Conservation (phyloP, 2,329 filamentous ascomycete species). For the Penicillium expansum region DNA sequence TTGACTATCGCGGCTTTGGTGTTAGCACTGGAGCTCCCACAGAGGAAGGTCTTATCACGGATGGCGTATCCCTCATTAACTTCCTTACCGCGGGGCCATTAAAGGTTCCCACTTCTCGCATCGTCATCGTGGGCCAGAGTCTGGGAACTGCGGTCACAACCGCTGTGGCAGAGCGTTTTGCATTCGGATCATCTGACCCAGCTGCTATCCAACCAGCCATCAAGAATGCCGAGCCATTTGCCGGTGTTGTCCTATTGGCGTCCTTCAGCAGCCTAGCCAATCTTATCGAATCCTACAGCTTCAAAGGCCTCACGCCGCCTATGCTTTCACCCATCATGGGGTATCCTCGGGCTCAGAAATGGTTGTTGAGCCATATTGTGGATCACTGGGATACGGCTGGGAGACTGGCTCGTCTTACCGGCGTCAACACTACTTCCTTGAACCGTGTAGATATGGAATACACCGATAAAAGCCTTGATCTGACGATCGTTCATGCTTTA, state of each 20-base stretch:
- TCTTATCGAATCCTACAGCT: constrained; percentile 73
- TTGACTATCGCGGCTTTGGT: constrained; percentile 90
- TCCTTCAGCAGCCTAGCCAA: constrained; percentile 72
- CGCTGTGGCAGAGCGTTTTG: constrained; percentile 70
- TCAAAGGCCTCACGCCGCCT: constrained; percentile 70
- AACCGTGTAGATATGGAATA: constrained; percentile 53
- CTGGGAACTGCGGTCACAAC: constrained; percentile 81
- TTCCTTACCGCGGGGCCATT: constrained; percentile 60
- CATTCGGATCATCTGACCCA: constrained; percentile 42
- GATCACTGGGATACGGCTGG: constrained; percentile 77
- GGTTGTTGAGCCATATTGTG: constrained; percentile 62
- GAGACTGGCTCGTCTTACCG: constrained; percentile 54
- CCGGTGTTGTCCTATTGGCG: constrained; percentile 74
- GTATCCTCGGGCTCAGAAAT: constrained; percentile 63
- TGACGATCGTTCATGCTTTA: constrained; percentile 74
- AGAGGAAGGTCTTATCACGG: constrained; percentile 76
- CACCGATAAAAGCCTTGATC: constrained; percentile 54
- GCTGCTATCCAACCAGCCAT: constrained; percentile 42
- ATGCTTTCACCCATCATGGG: constrained; percentile 70
- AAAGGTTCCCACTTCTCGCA: constrained; percentile 65
- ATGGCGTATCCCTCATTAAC: constrained; percentile 70
- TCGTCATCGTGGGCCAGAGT: constrained; percentile 81
- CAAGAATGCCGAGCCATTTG: constrained; percentile 60
- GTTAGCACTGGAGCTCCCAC: constrained; percentile 75
- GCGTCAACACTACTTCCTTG: constrained; percentile 25